Percentiles rank a stretch among this genome's conserved stretches.
Conservation (phyloP, 192 early-diverging fungal species). For the Backusella tuberculispora region DNA sequence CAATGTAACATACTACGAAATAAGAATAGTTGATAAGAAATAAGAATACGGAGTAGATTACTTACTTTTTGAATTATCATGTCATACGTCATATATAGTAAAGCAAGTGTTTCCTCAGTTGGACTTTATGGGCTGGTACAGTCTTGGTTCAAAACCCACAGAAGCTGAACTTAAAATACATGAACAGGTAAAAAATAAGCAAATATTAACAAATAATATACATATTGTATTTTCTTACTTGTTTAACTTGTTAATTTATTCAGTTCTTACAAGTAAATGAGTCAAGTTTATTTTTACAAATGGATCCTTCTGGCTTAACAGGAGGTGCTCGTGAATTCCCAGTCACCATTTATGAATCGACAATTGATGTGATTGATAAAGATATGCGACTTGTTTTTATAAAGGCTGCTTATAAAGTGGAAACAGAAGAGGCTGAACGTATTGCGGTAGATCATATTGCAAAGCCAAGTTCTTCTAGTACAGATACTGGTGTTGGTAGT, state of each 20-base stretch:
- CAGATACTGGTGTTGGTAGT: slow-evolving; percentile 56
- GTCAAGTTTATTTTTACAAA: slow-evolving; percentile 72
- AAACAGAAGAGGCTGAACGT: slow-evolving; percentile 85
- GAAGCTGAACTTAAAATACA: slow-evolving; percentile 69
- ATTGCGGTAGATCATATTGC: slow-evolving; percentile 90
- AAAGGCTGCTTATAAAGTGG: slow-evolving; percentile 70
- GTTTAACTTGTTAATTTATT: not conserved
- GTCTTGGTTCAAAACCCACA: slow-evolving; percentile 66
- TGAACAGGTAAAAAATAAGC: slow-evolving; percentile 60
- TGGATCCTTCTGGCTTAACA: slow-evolving; percentile 59
- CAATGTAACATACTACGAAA: slow-evolving; percentile 61
- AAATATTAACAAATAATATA: not conserved
- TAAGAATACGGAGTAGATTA: not conserved
- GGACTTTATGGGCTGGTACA: slow-evolving; percentile 89
- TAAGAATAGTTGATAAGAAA: not conserved
- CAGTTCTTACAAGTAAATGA: slow-evolving; percentile 78
- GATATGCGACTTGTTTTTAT: slow-evolving; percentile 66
- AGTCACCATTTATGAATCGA: slow-evolving; percentile 77
- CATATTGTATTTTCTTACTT: not conserved
- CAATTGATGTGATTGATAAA: slow-evolving; percentile 65
- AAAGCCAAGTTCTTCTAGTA: slow-evolving; percentile 55
- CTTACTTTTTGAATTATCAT: not conserved
- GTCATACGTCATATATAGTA: slow-evolving; percentile 47
- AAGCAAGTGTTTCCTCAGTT: slow-evolving; percentile 82
- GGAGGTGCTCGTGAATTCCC: slow-evolving; percentile 67